Conservation (phyloP, 1,284 basidiomycete genomes). For the Mycosarcoma maydis region DNA sequence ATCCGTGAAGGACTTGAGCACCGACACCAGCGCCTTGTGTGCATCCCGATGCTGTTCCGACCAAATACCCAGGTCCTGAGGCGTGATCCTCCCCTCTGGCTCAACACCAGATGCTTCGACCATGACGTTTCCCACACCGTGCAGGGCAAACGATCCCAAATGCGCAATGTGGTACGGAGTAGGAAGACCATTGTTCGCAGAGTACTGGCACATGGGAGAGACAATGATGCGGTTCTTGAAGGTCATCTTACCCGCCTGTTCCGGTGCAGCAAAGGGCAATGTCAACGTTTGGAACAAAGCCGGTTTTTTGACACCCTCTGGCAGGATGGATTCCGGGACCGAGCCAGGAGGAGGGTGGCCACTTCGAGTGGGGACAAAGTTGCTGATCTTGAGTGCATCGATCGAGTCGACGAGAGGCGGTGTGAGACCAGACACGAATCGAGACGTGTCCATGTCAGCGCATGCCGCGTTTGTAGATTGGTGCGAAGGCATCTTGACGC, state of each 20-base stretch:
- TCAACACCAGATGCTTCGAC: conserved; percentile 70
- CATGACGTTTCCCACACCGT: conserved; percentile 62
- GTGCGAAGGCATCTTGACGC: conserved; percentile 15
- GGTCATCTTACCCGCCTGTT: conserved; percentile 18
- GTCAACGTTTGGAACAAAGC: conserved; percentile 50
- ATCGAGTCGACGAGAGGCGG: conserved; percentile 26
- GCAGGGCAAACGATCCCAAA: conserved; percentile 61
- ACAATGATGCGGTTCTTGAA: conserved; percentile 62
- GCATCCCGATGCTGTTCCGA: conserved; percentile 77
- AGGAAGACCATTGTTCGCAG: conserved; percentile 55
- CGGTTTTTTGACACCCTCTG: conserved; percentile 48
- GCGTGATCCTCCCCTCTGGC: conserved; percentile 80
- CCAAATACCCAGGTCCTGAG: conserved; percentile 78
- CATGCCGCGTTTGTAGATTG: conserved; percentile 2
- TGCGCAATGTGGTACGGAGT: conserved; percentile 64
- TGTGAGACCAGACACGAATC: conserved; percentile 43
- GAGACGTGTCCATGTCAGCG: conserved; percentile 33
- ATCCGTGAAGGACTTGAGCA: conserved; percentile 73
- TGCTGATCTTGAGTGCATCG: conserved; percentile 34
- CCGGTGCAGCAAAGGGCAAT: conserved; percentile 32
- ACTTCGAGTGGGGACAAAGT: conserved; percentile 33
- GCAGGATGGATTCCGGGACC: conserved; percentile 50
- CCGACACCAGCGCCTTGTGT: conserved; percentile 77
- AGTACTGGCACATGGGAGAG: conserved; percentile 64
- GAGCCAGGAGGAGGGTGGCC: conserved; percentile 55